Evolutionary conservation across 331 rosid species (phyloP).

Genomic region (Pyracantha coccinea): DNA sequence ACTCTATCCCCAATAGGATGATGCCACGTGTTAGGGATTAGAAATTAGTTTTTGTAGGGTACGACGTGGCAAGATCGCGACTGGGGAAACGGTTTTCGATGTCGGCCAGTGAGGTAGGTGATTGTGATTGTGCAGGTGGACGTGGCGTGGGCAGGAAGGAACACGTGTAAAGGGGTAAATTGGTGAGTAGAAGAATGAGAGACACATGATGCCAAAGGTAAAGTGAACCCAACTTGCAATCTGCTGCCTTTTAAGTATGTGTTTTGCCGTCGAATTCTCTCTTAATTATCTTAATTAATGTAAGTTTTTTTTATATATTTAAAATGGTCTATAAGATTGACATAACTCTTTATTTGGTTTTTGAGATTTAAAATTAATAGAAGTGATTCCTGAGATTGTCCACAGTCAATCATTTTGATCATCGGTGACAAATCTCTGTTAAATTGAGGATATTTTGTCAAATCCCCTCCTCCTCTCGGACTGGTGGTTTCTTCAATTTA

Average conservation of each 20-base stretch:
- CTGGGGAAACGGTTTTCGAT: too few relatives aligned
- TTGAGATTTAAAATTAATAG: fast-evolving
- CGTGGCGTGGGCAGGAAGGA: background rate
- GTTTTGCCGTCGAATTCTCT: too few relatives aligned
- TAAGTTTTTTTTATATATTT: too few relatives aligned
- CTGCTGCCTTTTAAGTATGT: background rate
- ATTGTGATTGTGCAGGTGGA: background rate
- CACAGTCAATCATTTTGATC: too few relatives aligned
- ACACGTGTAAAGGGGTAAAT: background rate
- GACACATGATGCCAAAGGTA: background rate
- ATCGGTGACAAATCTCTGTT: too few relatives aligned
- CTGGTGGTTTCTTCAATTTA: too few relatives aligned
- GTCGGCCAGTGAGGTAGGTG: background rate
- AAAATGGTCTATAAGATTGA: too few relatives aligned
- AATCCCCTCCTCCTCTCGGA: too few relatives aligned
- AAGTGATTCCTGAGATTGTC: fast-evolving
- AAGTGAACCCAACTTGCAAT: background rate
- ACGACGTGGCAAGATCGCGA: background rate
- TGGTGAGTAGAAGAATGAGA: background rate
- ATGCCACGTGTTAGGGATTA: background rate
- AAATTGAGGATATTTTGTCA: too few relatives aligned
- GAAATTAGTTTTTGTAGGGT: too few relatives aligned
- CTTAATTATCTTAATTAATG: too few relatives aligned
- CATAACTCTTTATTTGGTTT: fast-evolving
- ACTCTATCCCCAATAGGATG: background rate